Evolutionary conservation across 805 yeast genomes (phyloP), one percentile per base, ranked within the genome.

Genomic region (Torulaspora microellipsoides): DNA sequence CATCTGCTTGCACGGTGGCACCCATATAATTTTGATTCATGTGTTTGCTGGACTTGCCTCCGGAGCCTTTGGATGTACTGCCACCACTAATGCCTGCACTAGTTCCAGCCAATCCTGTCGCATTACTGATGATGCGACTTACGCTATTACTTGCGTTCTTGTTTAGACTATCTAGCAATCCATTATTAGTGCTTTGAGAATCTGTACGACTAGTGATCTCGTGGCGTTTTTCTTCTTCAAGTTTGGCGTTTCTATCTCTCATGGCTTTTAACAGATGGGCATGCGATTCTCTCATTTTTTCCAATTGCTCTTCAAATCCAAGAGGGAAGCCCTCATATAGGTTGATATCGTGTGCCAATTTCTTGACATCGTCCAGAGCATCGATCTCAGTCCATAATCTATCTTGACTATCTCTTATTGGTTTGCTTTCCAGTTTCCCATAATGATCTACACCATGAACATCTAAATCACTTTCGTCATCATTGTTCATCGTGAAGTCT

Each of bases 301-400:
- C 59, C 40, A 87, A 63, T 36, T 55, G 48, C 8, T 48, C 44
- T 40, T 66, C 69, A 32, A 55, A 57, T 4, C 53, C 61, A 4
- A 65, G 69, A 43, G 75, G 76, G 56, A 80, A 80, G 8, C 50
- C 56, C 14, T 52, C 54, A 27, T 45, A 55, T 70, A 76, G n/a
- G 73, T 71, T 33, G 72, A 73, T 38, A 62, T 73, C 50, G 55
- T 56, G 55, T 1, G 86, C 78, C 69, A 83, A 71, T 40, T 70
- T 71, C 44, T 76, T 75, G 7, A 88, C 93, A 50, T 86, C 95
- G 51, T 87, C 90, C 49, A 91, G 70, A 0, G 85, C 83, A 55
- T 85, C 95, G 38, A 89, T 81, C 53, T 87, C 95, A 6, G 91
- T 81, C 95, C 95, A 90, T 36, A 86, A 70, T 55, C 76, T 74